phyloP scores from a whole-genome alignment of 768 basidiomycete species.

The Tephrocybe sp. region DNA sequence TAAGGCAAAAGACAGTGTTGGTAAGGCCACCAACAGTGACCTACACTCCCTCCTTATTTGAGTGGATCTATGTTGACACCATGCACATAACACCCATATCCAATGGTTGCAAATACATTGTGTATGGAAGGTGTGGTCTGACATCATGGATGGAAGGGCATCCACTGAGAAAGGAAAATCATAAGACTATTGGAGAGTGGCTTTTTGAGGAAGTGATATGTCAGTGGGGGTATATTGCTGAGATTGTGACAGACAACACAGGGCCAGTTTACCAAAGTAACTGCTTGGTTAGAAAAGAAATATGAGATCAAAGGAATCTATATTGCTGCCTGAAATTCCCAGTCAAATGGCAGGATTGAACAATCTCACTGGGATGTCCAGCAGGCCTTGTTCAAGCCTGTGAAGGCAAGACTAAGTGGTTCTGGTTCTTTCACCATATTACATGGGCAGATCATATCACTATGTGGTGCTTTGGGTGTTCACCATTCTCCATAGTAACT shows the following conservation, averaged over 20 bases:
- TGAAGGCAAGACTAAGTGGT: constrained; percentile 33
- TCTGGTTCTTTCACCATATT: constrained; percentile 18
- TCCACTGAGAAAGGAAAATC: constrained; percentile 20
- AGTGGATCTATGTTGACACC: constrained; percentile 24
- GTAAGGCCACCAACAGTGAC: constrained; percentile 28
- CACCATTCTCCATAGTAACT: constrained; percentile 32
- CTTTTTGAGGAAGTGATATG: constrained; percentile 31
- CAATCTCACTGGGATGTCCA: constrained; percentile 23
- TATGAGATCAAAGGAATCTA: constrained; percentile 37
- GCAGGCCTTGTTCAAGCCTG: constrained; percentile 26
- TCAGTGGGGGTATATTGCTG: constrained; percentile 33
- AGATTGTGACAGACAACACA: constrained; percentile 16
- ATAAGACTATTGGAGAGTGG: constrained; percentile 19
- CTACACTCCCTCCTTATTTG: constrained; percentile 24
- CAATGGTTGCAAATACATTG: constrained; percentile 21
- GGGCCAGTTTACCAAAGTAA: neutral
- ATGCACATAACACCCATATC: constrained; percentile 25
- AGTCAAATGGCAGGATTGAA: constrained; percentile 38
- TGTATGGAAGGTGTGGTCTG: constrained; percentile 24
- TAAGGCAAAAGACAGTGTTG: constrained; percentile 19
- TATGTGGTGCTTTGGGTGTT: constrained; percentile 28
- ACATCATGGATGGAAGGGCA: constrained; percentile 21
- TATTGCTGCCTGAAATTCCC: constrained; percentile 42
- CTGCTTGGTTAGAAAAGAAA: constrained; percentile 12
- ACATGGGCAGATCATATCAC: constrained; percentile 34